Conservation (phyloP, 306 rosid genomes). For the Sechiopsis laciniata region DNA sequence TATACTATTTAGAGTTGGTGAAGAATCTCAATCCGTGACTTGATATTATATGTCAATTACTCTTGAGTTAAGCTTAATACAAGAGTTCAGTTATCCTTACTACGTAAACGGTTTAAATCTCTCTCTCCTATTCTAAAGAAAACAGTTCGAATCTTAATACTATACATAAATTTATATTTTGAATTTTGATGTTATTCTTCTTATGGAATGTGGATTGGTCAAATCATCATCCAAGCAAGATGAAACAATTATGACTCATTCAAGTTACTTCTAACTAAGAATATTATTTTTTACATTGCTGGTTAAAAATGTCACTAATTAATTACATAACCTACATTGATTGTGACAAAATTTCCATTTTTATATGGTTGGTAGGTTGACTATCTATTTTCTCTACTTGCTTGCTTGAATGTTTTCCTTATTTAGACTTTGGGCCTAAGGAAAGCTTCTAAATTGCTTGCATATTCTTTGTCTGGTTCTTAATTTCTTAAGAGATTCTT, state of each 20-base stretch:
- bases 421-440: conserved; percentile 14
- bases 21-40: no score
- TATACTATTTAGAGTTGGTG: no score
- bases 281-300: background rate
- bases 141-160: no score
- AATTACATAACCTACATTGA: conserved; percentile 16
- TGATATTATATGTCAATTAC: no score
- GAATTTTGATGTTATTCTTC: no score
- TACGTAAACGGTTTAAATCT: no score
- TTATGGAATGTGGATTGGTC: background rate
- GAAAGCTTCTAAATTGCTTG: background rate
- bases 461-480: no score
- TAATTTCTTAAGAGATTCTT: no score
- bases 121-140: no score
- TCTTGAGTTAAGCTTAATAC: no score
- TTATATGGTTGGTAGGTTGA: conserved; percentile 7
- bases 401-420: conserved; percentile 2
- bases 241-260: background rate
- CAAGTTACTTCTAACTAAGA: background rate
- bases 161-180: no score
- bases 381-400: conserved; percentile 1
- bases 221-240: background rate
- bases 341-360: conserved; percentile 7
- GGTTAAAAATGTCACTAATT: background rate
- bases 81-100: no score